These are phyloP conservation scores for Starmerella vitae DNA, from an alignment of 805 yeast genomes.

Conservation along the genomic window DNA sequence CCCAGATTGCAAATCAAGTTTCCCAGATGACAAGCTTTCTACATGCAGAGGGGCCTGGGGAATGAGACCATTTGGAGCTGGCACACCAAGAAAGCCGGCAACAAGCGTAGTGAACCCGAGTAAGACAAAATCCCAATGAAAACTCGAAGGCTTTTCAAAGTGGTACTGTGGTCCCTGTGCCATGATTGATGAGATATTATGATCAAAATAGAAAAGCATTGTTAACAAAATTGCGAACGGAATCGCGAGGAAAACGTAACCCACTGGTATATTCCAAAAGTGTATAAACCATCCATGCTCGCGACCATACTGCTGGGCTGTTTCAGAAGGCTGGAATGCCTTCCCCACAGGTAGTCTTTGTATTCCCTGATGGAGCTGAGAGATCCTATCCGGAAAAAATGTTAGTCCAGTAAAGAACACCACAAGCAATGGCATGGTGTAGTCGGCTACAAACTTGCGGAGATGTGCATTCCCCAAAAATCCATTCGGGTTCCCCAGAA, in stretches of 20 bases:
- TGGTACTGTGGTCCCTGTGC: conserved; percentile 78
- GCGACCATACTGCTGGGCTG: conserved; percentile 22
- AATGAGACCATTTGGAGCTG: conserved; percentile 91
- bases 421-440: conserved; percentile 71
- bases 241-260: conserved; percentile 72
- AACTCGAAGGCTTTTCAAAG: conserved; percentile 70
- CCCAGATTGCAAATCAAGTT: conserved; percentile 9
- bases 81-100: conserved; percentile 77
- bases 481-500: conserved; percentile 30
- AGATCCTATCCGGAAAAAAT: conserved; percentile 75
- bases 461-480: conserved; percentile 45
- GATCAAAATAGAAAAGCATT: conserved; percentile 81
- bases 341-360: conserved; percentile 53
- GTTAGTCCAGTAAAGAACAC: conserved; percentile 84
- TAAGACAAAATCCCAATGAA: conserved; percentile 83
- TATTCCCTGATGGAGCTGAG: conserved; percentile 35
- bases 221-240: conserved; percentile 87
- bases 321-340: conserved; percentile 60
- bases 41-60: conserved; percentile 97
- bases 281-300: conserved; percentile 61
- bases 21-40: conserved; percentile 42
- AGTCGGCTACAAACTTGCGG: conserved; percentile 67
- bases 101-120: conserved; percentile 79
- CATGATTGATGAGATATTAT: conserved; percentile 84
- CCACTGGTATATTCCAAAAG: conserved; percentile 61